Base-by-base conservation (phyloP, 1,139 yeast genomes). In the Suhomyces chickasaworum region DNA sequence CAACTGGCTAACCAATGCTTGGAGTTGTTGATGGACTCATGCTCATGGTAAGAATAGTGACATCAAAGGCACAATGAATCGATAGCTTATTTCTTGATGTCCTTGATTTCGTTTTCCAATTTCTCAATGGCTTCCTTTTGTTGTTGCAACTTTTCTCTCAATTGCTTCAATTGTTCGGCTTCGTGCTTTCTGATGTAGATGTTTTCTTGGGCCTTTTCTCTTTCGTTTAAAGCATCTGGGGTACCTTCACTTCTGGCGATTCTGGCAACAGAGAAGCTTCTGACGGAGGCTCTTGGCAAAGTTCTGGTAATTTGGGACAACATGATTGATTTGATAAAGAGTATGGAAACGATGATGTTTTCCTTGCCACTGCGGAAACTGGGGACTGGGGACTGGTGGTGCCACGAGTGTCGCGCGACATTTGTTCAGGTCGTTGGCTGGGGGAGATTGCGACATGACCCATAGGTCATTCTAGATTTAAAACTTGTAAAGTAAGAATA, bases 151-250 rank as follows among this genome's bases (percentile, higher is more conserved):
- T 73, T 68, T 54, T 72, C 78, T 56, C 60, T 75, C 62, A 75
- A 74, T 44, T 66, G 68, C 60, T 67, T 70, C 65, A 75, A 75
- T 67, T 74, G 78, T 60, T 74, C 79, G 46, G 72, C 70, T 65
- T 75, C 79, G 54, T 73, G 78, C 61, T 73, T 69, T 59, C 64
- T 75, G 53, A 75, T 62, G 65, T 73, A 75, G 42, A 66, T 68
- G 50, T 61, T 64, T 61, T 75, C 80, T 57, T 71, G 69, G 45
- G 78, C 79, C 52, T 60, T 71, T 65, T 75, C 79, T 59, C 69
- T 73, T 49, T 74, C 78, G 52, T 64, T 56, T 60, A 74, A 73
- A 27, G 73, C 58, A 54, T 69, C 37, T 68, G 46, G 60, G 60
- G 39, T 58, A 41, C 64, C 64, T 44, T 68, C 72, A 41, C 55